Evolutionary conservation across 768 basidiomycete species (phyloP).

Genomic region (Boletus insuetus): DNA sequence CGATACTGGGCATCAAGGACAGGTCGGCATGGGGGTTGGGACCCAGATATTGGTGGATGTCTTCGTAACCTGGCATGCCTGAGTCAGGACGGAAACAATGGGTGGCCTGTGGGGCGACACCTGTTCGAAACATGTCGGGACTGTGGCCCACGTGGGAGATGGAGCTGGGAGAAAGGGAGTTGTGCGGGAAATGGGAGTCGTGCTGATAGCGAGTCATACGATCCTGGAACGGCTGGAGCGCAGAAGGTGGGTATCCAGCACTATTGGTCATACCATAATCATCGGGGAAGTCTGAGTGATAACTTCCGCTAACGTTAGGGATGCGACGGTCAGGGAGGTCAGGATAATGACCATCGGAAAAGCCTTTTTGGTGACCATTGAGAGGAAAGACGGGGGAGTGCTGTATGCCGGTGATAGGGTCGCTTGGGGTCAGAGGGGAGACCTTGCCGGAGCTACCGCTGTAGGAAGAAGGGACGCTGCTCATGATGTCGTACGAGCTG

Average conservation of each 20-base stretch:
- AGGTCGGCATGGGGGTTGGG: slow-evolving; percentile 54
- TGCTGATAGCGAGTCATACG: slow-evolving; percentile 53
- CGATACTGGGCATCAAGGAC: slow-evolving; percentile 59
- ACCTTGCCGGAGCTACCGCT: slow-evolving; percentile 62
- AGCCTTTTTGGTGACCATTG: slow-evolving; percentile 50
- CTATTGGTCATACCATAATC: slow-evolving; percentile 54
- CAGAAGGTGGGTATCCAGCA: slow-evolving; percentile 46
- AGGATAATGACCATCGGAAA: slow-evolving; percentile 50
- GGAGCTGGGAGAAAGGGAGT: slow-evolving; percentile 36
- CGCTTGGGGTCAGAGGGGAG: slow-evolving; percentile 71
- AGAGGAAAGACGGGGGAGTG: slow-evolving; percentile 51
- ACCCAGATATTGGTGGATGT: slow-evolving; percentile 56
- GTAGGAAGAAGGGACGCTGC: slow-evolving; percentile 60
- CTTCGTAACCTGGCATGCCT: slow-evolving; percentile 51
- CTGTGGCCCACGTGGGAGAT: slow-evolving; percentile 50
- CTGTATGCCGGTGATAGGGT: slow-evolving; percentile 57
- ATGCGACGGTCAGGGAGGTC: slow-evolving; percentile 62
- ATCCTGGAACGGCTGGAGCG: slow-evolving; percentile 59
- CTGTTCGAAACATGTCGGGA: slow-evolving; percentile 55
- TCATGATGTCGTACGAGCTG: slow-evolving; percentile 64
- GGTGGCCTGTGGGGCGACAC: slow-evolving; percentile 71
- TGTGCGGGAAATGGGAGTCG: slow-evolving; percentile 52
- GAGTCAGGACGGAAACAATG: slow-evolving; percentile 55
- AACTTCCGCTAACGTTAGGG: slow-evolving; percentile 43
- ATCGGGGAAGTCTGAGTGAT: slow-evolving; percentile 60